These are phyloP conservation scores for Cicer cuneatum DNA, from an alignment of 306 rosid genomes.

Conservation along the genomic window DNA sequence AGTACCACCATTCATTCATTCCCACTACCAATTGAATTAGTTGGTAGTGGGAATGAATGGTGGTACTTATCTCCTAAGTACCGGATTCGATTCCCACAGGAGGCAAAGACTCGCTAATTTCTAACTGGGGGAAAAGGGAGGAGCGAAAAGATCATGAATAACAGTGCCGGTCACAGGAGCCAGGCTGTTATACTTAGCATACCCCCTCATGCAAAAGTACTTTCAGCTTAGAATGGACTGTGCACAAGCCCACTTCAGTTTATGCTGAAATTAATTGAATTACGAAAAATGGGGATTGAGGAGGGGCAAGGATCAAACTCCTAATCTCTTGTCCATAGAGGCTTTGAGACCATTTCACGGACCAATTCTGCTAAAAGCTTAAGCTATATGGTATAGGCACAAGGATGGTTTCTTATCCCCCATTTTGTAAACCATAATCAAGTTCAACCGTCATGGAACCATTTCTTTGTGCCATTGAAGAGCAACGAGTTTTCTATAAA, in stretches of 20 bases:
- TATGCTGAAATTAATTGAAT: constrained; percentile 26
- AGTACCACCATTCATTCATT: too few species aligned
- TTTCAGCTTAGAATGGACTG: neutral
- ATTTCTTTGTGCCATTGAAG: too few species aligned
- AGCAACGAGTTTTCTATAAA: too few species aligned
- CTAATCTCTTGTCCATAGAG: neutral
- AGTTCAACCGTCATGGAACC: too few species aligned
- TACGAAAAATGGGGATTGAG: constrained; percentile 22
- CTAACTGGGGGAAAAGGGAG: too few species aligned
- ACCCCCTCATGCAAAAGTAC: constrained; percentile 26
- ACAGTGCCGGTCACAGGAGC: too few species aligned
- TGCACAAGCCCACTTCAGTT: constrained; percentile 20
- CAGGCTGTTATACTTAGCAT: neutral
- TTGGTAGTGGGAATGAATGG: too few species aligned
- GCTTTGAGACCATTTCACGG: constrained; percentile 5
- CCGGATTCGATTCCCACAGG: too few species aligned
- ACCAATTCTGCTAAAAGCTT: constrained; percentile 32
- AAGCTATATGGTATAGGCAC: constrained; percentile 8
- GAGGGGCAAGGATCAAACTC: constrained; percentile 2
- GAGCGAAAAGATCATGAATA: too few species aligned
- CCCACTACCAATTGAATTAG: too few species aligned
- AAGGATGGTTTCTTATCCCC: constrained; percentile 12
- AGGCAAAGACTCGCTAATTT: too few species aligned
- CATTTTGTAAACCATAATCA: neutral
- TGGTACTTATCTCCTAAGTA: too few species aligned